These are phyloP conservation scores for Neurospora tetraspora DNA, from an alignment of 495 filamentous ascomycete species.

Conservation along the genomic window DNA sequence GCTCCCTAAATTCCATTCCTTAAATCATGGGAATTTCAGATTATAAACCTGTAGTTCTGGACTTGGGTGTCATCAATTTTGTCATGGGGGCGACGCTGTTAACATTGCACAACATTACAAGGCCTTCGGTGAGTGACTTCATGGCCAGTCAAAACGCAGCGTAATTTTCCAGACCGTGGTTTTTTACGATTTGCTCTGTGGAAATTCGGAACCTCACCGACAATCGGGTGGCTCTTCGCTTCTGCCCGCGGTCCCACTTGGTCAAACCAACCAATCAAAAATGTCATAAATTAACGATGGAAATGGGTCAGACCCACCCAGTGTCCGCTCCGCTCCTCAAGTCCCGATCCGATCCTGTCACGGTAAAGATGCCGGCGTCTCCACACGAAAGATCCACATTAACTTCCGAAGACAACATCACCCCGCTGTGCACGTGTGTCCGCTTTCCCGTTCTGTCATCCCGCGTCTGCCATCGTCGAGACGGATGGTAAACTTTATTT, in stretches of 20 bases:
- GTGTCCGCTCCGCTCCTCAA: background rate
- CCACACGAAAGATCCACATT: background rate
- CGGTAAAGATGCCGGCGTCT: background rate
- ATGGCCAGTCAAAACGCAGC: background rate
- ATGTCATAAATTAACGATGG: background rate
- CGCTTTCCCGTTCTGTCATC: background rate
- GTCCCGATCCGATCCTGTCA: background rate
- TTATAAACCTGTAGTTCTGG: background rate
- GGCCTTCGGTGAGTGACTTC: background rate
- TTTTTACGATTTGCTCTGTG: background rate
- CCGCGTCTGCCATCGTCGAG: background rate
- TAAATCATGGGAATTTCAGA: background rate
- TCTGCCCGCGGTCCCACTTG: background rate
- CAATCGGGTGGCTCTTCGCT: background rate
- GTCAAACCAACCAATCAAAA: background rate
- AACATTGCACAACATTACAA: background rate
- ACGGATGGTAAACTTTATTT: background rate
- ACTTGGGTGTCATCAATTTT: no score
- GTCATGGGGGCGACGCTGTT: no score
- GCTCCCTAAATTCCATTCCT: background rate
- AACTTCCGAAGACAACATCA: background rate
- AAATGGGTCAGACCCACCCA: background rate
- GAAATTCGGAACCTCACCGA: background rate
- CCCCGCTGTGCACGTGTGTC: background rate
- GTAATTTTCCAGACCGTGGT: background rate